phyloP scores from a whole-genome alignment of 2,329 filamentous ascomycete genomes.

The Colletotrichum brevisporum region DNA sequence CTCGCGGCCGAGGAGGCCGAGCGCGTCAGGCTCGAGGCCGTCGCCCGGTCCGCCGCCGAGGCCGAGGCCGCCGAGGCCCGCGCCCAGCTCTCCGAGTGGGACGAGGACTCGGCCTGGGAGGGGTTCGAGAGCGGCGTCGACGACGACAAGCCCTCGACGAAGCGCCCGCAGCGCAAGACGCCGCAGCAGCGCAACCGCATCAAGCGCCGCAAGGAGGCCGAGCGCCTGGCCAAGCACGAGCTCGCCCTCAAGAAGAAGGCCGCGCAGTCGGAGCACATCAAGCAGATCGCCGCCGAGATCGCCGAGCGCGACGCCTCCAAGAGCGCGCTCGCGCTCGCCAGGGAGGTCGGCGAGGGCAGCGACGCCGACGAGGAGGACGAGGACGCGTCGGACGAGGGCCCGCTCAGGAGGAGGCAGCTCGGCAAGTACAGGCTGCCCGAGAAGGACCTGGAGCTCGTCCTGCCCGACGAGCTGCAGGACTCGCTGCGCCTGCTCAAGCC shows the following conservation, averaged over 20 bases:
- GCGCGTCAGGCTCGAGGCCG: slow-evolving; percentile 75
- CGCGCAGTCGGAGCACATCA: slow-evolving; percentile 79
- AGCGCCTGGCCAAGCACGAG: slow-evolving; percentile 82
- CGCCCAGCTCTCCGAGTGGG: slow-evolving; percentile 77
- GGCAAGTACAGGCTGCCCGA: slow-evolving; percentile 83
- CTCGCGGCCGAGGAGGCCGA: slow-evolving; percentile 77
- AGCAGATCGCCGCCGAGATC: slow-evolving; percentile 77
- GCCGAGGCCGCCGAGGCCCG: slow-evolving; percentile 81
- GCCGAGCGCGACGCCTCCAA: slow-evolving; percentile 67
- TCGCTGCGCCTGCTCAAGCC: slow-evolving; percentile 87
- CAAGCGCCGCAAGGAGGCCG: slow-evolving; percentile 89
- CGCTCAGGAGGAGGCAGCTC: slow-evolving; percentile 79
- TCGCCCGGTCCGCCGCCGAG: slow-evolving; percentile 78
- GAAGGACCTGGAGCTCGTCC: slow-evolving; percentile 83
- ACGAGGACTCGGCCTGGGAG: slow-evolving; percentile 94
- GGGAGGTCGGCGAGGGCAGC: slow-evolving; percentile 51
- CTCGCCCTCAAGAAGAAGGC: slow-evolving; percentile 80
- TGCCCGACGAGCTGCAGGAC: slow-evolving; percentile 87
- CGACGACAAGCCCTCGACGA: slow-evolving; percentile 66
- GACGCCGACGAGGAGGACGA: slow-evolving; percentile 62
- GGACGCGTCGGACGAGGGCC: slow-evolving; percentile 71
- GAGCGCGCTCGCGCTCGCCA: slow-evolving; percentile 55
- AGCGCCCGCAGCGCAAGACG: slow-evolving; percentile 88
- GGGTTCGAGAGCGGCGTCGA: slow-evolving; percentile 87
- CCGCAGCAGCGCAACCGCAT: slow-evolving; percentile 88